phyloP scores from a whole-genome alignment of 2,329 filamentous ascomycete species.

The Hypomyces perniciosus region DNA sequence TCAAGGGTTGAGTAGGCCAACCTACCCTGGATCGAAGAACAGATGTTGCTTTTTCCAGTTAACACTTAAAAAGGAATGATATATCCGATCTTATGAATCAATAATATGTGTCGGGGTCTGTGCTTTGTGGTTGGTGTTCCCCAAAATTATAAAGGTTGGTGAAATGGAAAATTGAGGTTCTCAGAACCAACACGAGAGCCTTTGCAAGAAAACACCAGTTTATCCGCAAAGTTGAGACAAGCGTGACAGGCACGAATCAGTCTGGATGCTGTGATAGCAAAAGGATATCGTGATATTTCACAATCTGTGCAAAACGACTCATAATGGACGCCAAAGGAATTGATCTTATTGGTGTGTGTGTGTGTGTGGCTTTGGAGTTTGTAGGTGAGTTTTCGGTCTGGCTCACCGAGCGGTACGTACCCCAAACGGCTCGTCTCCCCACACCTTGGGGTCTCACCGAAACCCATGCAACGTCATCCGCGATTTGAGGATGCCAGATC shows the following conservation, averaged over 20 bases:
- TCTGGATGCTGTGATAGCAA: background rate
- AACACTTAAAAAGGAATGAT: background rate
- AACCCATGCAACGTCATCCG: slow-evolving; percentile 13
- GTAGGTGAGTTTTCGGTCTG: background rate
- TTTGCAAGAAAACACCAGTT: background rate
- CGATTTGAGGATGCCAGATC: background rate
- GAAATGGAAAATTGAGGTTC: too few relatives aligned
- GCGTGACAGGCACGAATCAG: background rate
- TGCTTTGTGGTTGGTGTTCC: too few relatives aligned
- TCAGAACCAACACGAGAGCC: too few relatives aligned
- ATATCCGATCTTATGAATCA: too few relatives aligned
- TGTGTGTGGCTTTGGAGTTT: background rate
- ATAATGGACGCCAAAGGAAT: background rate
- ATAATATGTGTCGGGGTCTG: too few relatives aligned
- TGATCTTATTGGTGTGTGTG: background rate
- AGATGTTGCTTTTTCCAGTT: background rate
- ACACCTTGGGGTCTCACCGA: slow-evolving; percentile 7
- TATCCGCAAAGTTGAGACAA: background rate
- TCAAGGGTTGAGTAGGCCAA: background rate
- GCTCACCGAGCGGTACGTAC: slow-evolving; percentile 12
- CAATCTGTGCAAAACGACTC: background rate
- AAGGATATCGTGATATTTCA: background rate
- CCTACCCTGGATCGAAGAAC: slow-evolving; percentile 1
- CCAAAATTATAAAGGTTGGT: too few relatives aligned
- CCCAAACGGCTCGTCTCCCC: background rate